Conservation (phyloP, 805 yeast genomes). For the Nakazawaea siamensis region DNA sequence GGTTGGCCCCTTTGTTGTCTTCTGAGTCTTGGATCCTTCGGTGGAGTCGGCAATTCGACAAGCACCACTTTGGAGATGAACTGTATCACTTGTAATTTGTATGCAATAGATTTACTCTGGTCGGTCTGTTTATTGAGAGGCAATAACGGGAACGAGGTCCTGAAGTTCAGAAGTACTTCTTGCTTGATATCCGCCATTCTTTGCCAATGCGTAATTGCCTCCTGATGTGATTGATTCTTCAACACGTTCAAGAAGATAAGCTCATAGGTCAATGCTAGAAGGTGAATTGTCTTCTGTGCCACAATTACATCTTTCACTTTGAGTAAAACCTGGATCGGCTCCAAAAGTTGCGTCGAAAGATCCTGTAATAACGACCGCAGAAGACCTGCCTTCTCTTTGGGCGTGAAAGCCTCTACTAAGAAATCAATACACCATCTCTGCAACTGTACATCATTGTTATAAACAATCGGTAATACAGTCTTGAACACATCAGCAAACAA, state of each 20-base stretch:
- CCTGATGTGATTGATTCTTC: conserved; percentile 33
- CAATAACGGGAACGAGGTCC: conserved; percentile 43
- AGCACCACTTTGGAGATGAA: conserved; percentile 55
- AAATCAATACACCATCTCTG: conserved; percentile 34
- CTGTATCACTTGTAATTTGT: conserved; percentile 64
- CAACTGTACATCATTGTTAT: conserved; percentile 25
- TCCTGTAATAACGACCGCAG: conserved; percentile 25
- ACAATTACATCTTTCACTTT: conserved; percentile 23
- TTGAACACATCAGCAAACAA: conserved; percentile 11
- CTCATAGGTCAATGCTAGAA: conserved; percentile 32
- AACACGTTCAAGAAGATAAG: conserved; percentile 37
- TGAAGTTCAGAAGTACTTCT: conserved; percentile 54
- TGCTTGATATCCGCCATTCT: conserved; percentile 47
- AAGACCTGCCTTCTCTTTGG: conserved; percentile 19
- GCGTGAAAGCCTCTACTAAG: conserved; percentile 28
- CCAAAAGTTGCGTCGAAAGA: conserved; percentile 15
- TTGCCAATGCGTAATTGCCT: conserved; percentile 38
- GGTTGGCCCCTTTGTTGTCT: conserved; percentile 9
- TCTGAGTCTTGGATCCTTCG: conserved; percentile 18
- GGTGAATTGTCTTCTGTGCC: conserved; percentile 25
- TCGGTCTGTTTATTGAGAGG: conserved; percentile 43
- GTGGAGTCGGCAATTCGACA: conserved; percentile 45
- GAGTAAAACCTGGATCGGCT: conserved; percentile 22
- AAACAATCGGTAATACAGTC: conserved; percentile 29
- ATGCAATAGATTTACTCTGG: conserved; percentile 41